Percentiles rank a stretch among this genome's conserved stretches.
phyloP scores from a whole-genome alignment of 2,329 filamentous ascomycete genomes.

The Aspergillus candidus region DNA sequence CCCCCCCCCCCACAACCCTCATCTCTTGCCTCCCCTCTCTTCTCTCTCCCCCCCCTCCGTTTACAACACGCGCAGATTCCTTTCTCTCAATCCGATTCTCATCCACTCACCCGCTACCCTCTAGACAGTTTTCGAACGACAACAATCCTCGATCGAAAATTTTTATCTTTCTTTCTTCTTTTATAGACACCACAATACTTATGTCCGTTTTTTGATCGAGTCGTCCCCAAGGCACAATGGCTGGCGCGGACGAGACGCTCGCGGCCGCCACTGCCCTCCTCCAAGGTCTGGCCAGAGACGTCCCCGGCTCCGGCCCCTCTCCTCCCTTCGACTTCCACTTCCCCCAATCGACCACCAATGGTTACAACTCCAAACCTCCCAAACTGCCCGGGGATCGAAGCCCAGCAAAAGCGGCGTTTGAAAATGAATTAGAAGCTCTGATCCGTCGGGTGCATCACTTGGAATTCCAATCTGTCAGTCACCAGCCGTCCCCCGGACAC shows the following conservation, averaged over 20 bases:
- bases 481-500: slow-evolving; percentile 62
- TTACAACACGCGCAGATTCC: too few species aligned
- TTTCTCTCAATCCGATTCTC: too few species aligned
- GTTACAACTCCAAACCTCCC: slow-evolving; percentile 49
- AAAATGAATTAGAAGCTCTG: slow-evolving; percentile 75
- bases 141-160: not conserved
- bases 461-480: slow-evolving; percentile 64
- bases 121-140: slow-evolving; percentile 1
- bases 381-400: slow-evolving; percentile 71
- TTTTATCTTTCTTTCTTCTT: slow-evolving; percentile 1
- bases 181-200: slow-evolving; percentile 9
- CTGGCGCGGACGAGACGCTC: slow-evolving; percentile 43
- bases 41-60: too few species aligned
- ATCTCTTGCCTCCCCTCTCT: too few species aligned
- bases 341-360: slow-evolving; percentile 39
- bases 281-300: slow-evolving; percentile 40
- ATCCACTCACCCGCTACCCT: not conserved
- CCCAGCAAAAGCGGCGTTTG: slow-evolving; percentile 69
- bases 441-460: slow-evolving; percentile 72
- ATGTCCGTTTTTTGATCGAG: slow-evolving; percentile 20
- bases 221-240: slow-evolving; percentile 37
- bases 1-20: too few species aligned
- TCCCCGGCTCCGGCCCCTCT: slow-evolving; percentile 28
- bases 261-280: slow-evolving; percentile 42
- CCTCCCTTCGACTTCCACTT: slow-evolving; percentile 33